Evolutionary conservation across 2,329 filamentous ascomycete species (phyloP), one percentile per base, ranked within the genome.

Genomic region (Venturia aucupariae): DNA sequence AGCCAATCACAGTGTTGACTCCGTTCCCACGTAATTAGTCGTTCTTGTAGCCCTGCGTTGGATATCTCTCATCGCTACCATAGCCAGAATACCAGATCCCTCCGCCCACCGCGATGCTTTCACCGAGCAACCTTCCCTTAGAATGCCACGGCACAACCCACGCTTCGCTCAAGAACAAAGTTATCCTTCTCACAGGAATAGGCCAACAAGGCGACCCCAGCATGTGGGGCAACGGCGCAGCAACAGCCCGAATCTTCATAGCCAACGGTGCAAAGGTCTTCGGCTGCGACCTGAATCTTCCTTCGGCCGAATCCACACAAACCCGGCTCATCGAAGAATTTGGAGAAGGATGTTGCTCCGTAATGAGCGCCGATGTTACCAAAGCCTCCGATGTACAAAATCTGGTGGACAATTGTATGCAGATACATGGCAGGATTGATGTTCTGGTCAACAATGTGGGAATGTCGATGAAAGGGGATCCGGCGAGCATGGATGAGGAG

Each of bases 401-500:
- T 7, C 66, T 68, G 7, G 62, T 74, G n/a, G 67, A 71, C 27
- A 65, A 65, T 5, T 66, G 67, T 7, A 32, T 70, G 42, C 55
- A 68, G 22, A 66, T 57, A 19, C 70, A 70, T 54, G 70, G 69
- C 7, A 57, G 46, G 1, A 51, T 70, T 22, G 68, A 71, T 66
- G 63, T 71, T 54, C 67, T 70, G n/a, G 68, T 70, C 39, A 70
- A 71, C 32, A 70, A 70, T 64, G 70, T 69, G 2, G 69, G 70
- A 3, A 74, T 76, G 24, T 80, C 78, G 0, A 78, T 82, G n/a
- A 65, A 57, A 7, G 68, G 63, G 63, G 67, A 68, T 54, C 51
- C 66, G 64, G 65, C 64, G 10, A 65, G 67, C 10, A 72, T 74
- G 4, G 69, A 71, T 4, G 66, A 69, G 44, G 66, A 65, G 4